A percentile compares a stretch with the other conserved stretches of the same genome.
These are phyloP conservation scores for Candida pini DNA, from an alignment of 805 yeast genomes.

Conservation along the genomic window DNA sequence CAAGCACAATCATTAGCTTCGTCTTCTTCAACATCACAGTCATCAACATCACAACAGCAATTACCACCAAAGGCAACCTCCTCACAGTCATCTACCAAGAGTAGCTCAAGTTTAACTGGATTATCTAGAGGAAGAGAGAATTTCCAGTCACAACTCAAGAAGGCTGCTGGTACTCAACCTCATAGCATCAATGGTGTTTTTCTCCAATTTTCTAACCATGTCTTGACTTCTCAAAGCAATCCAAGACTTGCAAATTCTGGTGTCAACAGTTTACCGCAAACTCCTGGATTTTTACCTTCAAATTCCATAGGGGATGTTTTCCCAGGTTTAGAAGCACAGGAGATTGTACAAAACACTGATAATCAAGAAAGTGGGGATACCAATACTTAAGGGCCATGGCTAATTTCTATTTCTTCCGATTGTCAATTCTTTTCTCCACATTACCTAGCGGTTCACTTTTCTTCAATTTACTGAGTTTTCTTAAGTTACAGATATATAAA, in stretches of 20 bases:
- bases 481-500: no score
- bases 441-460: no score
- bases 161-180: slow-evolving; percentile 10
- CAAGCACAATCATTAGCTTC: background rate
- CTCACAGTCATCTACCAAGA: background rate
- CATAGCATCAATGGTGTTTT: slow-evolving; percentile 11
- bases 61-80: slow-evolving; percentile 2
- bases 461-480: no score
- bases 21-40: background rate
- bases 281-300: slow-evolving; percentile 21
- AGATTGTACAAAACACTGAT: slow-evolving; percentile 4
- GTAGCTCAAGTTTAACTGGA: slow-evolving; percentile 5
- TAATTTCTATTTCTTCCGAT: no score
- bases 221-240: no score
- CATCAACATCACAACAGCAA: background rate
- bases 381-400: no score
- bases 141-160: slow-evolving; percentile 18
- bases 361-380: background rate
- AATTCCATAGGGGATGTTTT: slow-evolving; percentile 18
- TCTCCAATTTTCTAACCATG: slow-evolving; percentile 8
- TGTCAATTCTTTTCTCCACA: no score
- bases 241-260: slow-evolving; percentile 1
- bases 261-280: slow-evolving; percentile 13
- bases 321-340: slow-evolving; percentile 9
- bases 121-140: slow-evolving; percentile 17